Evolutionary conservation across 2,329 filamentous ascomycete genomes (phyloP).

Genomic region (Alternaria ethzedia): DNA sequence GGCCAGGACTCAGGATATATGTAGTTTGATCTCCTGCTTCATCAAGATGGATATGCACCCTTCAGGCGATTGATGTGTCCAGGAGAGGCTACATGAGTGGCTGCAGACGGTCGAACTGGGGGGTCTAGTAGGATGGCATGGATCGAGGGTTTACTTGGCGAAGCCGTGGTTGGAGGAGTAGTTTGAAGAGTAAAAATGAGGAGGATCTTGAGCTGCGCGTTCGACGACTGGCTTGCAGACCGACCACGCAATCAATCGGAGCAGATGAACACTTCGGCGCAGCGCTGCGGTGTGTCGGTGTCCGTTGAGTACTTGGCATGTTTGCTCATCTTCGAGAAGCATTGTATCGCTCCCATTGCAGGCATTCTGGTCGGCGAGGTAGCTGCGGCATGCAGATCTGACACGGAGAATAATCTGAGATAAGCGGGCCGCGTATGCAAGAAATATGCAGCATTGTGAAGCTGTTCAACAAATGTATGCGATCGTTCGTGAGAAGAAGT

Average conservation of each 20-base stretch:
- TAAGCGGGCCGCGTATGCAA: background rate
- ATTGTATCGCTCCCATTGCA: background rate
- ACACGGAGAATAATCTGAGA: background rate
- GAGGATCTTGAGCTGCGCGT: background rate
- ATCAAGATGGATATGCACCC: too few species aligned
- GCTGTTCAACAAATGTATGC: background rate
- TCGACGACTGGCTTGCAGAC: background rate
- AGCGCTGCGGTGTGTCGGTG: background rate
- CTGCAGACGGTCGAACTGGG: background rate
- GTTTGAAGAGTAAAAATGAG: background rate
- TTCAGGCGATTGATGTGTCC: too few species aligned
- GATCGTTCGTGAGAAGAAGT: background rate
- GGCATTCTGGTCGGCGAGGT: constrained; percentile 14
- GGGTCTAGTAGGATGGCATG: background rate
- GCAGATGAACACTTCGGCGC: background rate
- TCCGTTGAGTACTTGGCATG: background rate
- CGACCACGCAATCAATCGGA: background rate
- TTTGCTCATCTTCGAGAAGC: constrained; percentile 2
- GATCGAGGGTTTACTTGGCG: background rate
- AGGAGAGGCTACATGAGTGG: background rate
- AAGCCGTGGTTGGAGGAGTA: background rate
- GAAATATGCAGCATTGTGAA: background rate
- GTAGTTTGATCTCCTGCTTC: too few species aligned
- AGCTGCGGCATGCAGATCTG: background rate
- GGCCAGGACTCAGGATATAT: too few species aligned